Conservation (phyloP, 768 basidiomycete genomes). For the Cyathus striatus region DNA sequence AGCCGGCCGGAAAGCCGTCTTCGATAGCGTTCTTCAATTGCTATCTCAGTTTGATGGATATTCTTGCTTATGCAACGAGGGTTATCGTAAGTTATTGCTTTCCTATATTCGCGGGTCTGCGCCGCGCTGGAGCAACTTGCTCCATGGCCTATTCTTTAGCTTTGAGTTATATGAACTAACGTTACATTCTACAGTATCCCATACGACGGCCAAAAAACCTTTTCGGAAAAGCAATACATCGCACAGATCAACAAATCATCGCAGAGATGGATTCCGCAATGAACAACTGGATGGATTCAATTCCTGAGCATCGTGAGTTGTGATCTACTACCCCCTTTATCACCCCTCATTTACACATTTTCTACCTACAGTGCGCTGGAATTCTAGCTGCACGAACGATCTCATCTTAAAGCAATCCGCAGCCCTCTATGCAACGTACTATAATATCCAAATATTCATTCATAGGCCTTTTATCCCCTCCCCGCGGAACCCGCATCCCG, state of each 20-base stretch:
- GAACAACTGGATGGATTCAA: conserved; percentile 72
- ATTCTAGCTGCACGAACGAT: conserved; percentile 28
- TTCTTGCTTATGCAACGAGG: conserved; percentile 54
- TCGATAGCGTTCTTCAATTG: conserved; percentile 51
- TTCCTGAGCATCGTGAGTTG: conserved; percentile 50
- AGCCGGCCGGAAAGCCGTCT: conserved; percentile 56
- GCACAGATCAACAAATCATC: conserved; percentile 62
- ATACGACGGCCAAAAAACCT: conserved; percentile 56
- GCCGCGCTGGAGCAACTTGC: too few species aligned
- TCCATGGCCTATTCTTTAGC: background rate
- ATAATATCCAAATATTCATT: conserved; percentile 60
- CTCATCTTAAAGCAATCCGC: conserved; percentile 55
- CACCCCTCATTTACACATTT: conserved; percentile 26
- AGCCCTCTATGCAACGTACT: conserved; percentile 40
- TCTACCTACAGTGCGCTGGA: conserved; percentile 38
- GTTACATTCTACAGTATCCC: conserved; percentile 49
- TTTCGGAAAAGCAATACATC: conserved; percentile 38
- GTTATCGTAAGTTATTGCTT: conserved; percentile 41
- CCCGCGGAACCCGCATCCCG: conserved; percentile 37
- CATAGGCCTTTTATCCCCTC: conserved; percentile 79
- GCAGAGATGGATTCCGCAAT: conserved; percentile 71
- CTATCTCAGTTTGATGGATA: conserved; percentile 52
- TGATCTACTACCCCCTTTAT: background rate
- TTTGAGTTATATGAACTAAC: background rate
- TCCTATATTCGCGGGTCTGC: too few species aligned